phyloP scores from a whole-genome alignment of 2,329 filamentous ascomycete species.

The Fusarium fracticaudum region DNA sequence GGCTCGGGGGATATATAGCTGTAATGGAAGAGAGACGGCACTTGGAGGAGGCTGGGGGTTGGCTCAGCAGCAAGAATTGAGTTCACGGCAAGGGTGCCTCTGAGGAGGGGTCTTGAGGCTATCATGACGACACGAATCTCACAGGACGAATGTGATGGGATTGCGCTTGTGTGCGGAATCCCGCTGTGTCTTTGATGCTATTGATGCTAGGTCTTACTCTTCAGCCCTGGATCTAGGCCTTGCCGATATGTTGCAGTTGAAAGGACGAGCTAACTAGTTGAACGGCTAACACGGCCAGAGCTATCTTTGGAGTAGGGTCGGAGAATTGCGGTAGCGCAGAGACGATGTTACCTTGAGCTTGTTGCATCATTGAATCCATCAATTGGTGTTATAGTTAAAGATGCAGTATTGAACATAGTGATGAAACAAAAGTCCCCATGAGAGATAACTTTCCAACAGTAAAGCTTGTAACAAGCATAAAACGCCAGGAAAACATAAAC shows the following conservation, averaged over 20 bases:
- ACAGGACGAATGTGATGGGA: slow-evolving; percentile 1
- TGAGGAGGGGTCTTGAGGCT: background rate
- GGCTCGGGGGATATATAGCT: slow-evolving; percentile 2
- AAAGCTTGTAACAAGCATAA: background rate
- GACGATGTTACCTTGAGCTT: slow-evolving; percentile 8
- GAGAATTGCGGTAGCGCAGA: slow-evolving; percentile 6
- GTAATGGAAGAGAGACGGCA: background rate
- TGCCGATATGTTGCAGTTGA: background rate
- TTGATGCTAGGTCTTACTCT: slow-evolving; percentile 1
- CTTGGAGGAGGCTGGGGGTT: background rate
- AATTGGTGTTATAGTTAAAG: background rate
- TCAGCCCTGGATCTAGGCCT: background rate
- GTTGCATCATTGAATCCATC: background rate
- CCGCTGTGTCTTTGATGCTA: background rate
- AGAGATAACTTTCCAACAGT: background rate
- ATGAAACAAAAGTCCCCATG: too few species aligned
- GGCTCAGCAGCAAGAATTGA: slow-evolving; percentile 12
- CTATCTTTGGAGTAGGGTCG: slow-evolving; percentile 9
- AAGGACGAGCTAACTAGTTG: background rate
- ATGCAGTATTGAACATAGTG: background rate
- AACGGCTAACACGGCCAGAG: slow-evolving; percentile 24
- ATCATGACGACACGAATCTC: slow-evolving; percentile 25
- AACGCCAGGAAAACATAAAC: background rate
- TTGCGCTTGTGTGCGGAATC: background rate
- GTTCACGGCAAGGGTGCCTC: slow-evolving; percentile 14